phyloP scores from a whole-genome alignment of 768 basidiomycete genomes.

The Lentinula aciculospora region DNA sequence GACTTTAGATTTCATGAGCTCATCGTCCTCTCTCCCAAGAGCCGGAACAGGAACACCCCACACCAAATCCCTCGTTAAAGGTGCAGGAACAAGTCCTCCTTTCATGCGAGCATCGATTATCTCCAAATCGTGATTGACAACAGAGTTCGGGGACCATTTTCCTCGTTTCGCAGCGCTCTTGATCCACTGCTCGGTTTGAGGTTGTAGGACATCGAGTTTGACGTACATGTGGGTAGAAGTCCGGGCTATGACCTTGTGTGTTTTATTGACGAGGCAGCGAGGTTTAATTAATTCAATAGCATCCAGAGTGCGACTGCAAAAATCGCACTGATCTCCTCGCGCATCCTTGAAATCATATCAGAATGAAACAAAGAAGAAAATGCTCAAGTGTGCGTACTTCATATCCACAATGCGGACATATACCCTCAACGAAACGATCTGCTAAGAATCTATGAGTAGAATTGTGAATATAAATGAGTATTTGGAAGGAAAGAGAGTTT shows the following conservation, averaged over 20 bases:
- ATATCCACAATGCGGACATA: constrained; percentile 88
- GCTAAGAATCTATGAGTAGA: constrained; percentile 70
- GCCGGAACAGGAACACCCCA: constrained; percentile 96
- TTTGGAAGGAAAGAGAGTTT: constrained; percentile 12
- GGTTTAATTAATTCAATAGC: constrained; percentile 92
- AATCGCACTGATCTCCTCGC: constrained; percentile 97
- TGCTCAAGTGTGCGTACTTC: constrained; percentile 43
- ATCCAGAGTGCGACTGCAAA: constrained; percentile 87
- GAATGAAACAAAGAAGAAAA: not conserved
- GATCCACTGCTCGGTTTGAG: constrained; percentile 84
- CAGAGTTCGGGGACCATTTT: constrained; percentile 89
- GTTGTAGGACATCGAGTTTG: constrained; percentile 77
- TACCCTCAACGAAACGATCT: constrained; percentile 97
- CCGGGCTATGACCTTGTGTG: constrained; percentile 70
- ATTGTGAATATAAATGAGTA: not conserved
- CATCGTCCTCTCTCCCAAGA: constrained; percentile 61
- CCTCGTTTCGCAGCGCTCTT: constrained; percentile 72
- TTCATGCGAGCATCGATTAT: constrained; percentile 87
- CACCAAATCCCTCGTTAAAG: constrained; percentile 87
- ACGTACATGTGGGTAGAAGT: constrained; percentile 91
- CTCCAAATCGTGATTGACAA: constrained; percentile 83
- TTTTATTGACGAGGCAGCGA: constrained; percentile 83
- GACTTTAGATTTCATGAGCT: constrained; percentile 91
- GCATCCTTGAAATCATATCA: constrained; percentile 58
- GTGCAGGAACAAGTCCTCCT: constrained; percentile 80